A percentile compares a stretch with the other conserved stretches of the same genome.
Evolutionary conservation across 148 eudicot species (phyloP).

Genomic region (Camellia lanceoleosa): DNA sequence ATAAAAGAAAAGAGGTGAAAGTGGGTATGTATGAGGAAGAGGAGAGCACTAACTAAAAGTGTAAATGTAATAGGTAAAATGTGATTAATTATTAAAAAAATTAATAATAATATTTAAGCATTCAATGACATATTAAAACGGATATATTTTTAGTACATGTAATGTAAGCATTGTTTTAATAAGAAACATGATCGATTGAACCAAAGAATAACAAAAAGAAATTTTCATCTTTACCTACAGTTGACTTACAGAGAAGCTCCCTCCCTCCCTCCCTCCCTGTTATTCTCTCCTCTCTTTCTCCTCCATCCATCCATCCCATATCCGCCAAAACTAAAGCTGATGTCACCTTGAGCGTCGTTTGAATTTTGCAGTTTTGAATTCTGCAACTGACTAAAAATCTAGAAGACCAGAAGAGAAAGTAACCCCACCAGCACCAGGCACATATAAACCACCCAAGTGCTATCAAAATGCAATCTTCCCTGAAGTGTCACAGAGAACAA

Average conservation of each 20-base stretch:
- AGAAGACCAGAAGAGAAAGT: neutral
- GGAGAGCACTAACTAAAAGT: neutral
- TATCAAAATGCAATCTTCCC: constrained; percentile 12
- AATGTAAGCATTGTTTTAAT: neutral
- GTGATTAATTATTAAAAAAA: too few species aligned
- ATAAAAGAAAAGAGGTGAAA: neutral
- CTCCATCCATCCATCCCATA: neutral
- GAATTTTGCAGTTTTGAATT: neutral
- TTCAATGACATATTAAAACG: too few species aligned
- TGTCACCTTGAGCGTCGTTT: neutral
- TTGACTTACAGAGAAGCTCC: too few species aligned
- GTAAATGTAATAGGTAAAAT: neutral
- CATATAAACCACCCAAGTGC: constrained; percentile 1
- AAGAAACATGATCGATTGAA: neutral
- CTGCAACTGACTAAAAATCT: neutral
- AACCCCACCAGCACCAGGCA: constrained; percentile 15
- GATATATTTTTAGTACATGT: too few species aligned
- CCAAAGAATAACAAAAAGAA: constrained; percentile 14
- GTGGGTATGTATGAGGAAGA: neutral
- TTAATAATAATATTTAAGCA: too few species aligned
- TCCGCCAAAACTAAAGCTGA: neutral
- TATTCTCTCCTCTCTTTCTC: constrained; percentile 1
- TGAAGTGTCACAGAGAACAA: constrained; percentile 9
- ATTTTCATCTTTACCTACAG: constrained; percentile 22
- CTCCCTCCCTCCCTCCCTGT: constrained; percentile 18